Conservation (phyloP, 2,329 filamentous ascomycete species). For the Talaromyces sp. region DNA sequence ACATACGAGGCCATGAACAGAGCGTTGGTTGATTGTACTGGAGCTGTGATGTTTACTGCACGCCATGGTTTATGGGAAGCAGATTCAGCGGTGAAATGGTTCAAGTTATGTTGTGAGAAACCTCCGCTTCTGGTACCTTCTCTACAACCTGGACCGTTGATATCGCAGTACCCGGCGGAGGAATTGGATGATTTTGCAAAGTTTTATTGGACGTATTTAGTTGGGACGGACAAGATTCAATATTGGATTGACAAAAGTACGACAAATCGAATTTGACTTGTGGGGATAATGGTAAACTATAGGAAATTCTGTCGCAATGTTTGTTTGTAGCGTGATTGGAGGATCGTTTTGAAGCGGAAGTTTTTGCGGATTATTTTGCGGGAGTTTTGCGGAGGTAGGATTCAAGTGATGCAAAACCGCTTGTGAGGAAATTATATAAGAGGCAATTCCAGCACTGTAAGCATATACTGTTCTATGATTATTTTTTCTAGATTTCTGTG, state of each 20-base stretch:
- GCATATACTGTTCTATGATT: neutral
- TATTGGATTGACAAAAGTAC: neutral
- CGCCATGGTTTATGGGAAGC: constrained; percentile 6
- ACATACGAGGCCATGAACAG: neutral
- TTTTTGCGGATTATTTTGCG: neutral
- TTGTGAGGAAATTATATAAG: neutral
- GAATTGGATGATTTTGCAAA: constrained; percentile 8
- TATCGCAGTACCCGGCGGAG: constrained; percentile 1
- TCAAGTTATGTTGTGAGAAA: neutral
- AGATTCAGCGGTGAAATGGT: constrained; percentile 6
- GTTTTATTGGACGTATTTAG: neutral
- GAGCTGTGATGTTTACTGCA: neutral
- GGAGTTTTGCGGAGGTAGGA: neutral
- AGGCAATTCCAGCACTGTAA: neutral
- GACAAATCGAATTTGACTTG: neutral
- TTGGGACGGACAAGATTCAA: constrained; percentile 3
- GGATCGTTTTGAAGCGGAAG: neutral
- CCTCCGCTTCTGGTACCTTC: constrained; percentile 6
- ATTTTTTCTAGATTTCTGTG: neutral
- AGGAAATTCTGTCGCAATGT: neutral
- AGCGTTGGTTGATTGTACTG: neutral
- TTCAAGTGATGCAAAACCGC: neutral
- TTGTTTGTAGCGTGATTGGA: neutral
- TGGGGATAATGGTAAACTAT: neutral
- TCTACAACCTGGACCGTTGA: neutral